Conservation (phyloP, 805 yeast genomes). For the Candida awuae region DNA sequence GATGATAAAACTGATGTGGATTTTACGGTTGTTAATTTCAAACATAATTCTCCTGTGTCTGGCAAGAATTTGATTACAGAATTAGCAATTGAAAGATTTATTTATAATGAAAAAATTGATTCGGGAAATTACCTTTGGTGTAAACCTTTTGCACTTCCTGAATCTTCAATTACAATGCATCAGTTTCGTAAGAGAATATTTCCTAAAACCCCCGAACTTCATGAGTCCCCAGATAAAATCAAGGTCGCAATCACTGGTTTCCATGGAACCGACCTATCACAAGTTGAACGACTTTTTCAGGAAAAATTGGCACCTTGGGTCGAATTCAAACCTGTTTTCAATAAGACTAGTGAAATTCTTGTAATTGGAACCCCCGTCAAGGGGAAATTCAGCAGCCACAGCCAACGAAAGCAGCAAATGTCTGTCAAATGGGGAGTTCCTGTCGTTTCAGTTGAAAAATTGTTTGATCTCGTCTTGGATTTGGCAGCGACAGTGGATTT, state of each 20-base stretch:
- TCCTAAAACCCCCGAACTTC: background rate
- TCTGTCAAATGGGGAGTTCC: slow-evolving; percentile 20
- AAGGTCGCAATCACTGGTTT: slow-evolving; percentile 25
- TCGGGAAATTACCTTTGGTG: slow-evolving; percentile 19
- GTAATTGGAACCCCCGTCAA: slow-evolving; percentile 26
- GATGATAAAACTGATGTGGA: slow-evolving; percentile 4
- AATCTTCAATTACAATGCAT: background rate
- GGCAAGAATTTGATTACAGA: slow-evolving; percentile 19
- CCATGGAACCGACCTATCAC: slow-evolving; percentile 26
- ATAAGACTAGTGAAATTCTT: slow-evolving; percentile 44
- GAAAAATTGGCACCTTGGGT: slow-evolving; percentile 36
- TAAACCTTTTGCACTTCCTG: slow-evolving; percentile 12
- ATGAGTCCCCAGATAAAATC: slow-evolving; percentile 2
- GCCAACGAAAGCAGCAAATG: slow-evolving; percentile 18
- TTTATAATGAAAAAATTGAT: slow-evolving; percentile 16
- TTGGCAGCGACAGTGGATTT: background rate
- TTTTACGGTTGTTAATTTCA: slow-evolving; percentile 19
- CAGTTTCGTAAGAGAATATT: slow-evolving; percentile 3
- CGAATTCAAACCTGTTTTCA: slow-evolving; percentile 42
- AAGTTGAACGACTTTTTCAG: slow-evolving; percentile 45
- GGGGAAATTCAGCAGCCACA: background rate
- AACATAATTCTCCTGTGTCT: slow-evolving; percentile 1
- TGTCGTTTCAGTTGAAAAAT: slow-evolving; percentile 6
- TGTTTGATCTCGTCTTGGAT: slow-evolving; percentile 3
- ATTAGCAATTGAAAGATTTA: slow-evolving; percentile 25